These are phyloP conservation scores for Aspergillus egyptiacus DNA, from an alignment of 495 filamentous ascomycete genomes.

Conservation along the genomic window DNA sequence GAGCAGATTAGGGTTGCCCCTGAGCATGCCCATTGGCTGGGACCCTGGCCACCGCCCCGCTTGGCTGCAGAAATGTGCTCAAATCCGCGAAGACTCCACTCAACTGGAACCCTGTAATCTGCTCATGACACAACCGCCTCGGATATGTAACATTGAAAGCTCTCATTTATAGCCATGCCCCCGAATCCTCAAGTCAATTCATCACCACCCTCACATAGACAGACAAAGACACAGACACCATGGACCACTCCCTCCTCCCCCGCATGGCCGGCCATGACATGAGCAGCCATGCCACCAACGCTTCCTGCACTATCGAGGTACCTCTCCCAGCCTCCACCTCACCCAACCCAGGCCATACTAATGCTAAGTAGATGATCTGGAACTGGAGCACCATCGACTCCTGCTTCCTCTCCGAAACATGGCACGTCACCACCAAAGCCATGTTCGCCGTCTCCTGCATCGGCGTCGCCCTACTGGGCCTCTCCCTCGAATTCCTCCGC, in stretches of 20 bases:
- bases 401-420: slow-evolving; percentile 57
- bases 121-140: too few relatives aligned
- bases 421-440: slow-evolving; percentile 53
- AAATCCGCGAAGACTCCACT: slow-evolving; percentile 7
- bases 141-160: not conserved
- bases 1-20: slow-evolving; percentile 1
- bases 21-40: not conserved
- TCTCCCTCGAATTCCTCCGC: slow-evolving; percentile 55
- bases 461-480: slow-evolving; percentile 55
- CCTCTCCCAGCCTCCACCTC: not conserved
- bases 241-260: slow-evolving; percentile 5
- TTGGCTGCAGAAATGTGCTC: slow-evolving; percentile 22
- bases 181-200: not conserved
- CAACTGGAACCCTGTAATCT: not conserved
- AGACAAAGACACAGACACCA: not conserved
- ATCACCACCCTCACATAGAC: not conserved
- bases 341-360: not conserved
- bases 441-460: slow-evolving; percentile 64
- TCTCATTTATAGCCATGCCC: not conserved
- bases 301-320: slow-evolving; percentile 23
- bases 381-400: slow-evolving; percentile 63
- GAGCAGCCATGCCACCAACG: not conserved
- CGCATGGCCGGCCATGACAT: slow-evolving; percentile 17
- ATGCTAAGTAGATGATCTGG: slow-evolving; percentile 55
- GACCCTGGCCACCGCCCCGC: slow-evolving; percentile 9